Conservation (phyloP, 2,329 filamentous ascomycete species). For the Massarina eburnea region DNA sequence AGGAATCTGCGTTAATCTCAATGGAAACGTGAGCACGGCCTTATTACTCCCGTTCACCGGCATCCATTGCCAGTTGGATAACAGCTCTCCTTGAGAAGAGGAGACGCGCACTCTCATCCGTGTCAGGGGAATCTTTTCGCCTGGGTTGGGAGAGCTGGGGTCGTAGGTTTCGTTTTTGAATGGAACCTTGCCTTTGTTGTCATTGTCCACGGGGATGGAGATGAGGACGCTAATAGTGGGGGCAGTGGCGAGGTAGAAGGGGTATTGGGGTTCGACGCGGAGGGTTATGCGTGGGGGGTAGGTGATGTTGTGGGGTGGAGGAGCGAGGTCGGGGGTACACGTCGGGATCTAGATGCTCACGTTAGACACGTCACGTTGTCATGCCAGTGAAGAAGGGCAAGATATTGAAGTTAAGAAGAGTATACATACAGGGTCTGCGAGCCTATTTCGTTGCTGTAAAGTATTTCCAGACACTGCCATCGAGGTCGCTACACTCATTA, state of each 20-base stretch:
- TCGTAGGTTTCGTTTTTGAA: slow-evolving; percentile 20
- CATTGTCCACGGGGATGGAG: slow-evolving; percentile 53
- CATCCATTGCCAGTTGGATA: slow-evolving; percentile 28
- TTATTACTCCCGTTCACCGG: slow-evolving; percentile 42
- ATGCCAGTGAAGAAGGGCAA: slow-evolving; percentile 51
- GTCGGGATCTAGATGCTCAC: too few species aligned
- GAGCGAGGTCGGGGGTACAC: slow-evolving; percentile 38
- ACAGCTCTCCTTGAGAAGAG: slow-evolving; percentile 18
- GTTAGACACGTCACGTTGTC: too few species aligned
- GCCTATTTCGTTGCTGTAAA: too few species aligned
- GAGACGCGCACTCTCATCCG: slow-evolving; percentile 27
- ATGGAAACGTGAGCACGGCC: slow-evolving; percentile 20
- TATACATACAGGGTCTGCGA: too few species aligned
- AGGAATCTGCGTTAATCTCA: neutral
- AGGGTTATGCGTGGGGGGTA: slow-evolving; percentile 26
- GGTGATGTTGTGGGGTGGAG: slow-evolving; percentile 29
- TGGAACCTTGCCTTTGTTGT: slow-evolving; percentile 40
- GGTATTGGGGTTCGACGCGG: slow-evolving; percentile 51
- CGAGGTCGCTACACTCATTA: too few species aligned
- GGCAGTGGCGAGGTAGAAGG: slow-evolving; percentile 49
- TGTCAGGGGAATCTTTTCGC: slow-evolving; percentile 15
- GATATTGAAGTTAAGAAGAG: neutral
- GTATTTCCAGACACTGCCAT: too few species aligned
- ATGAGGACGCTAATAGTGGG: slow-evolving; percentile 52
- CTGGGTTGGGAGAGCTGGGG: slow-evolving; percentile 1